Base-by-base conservation (phyloP, 2,329 filamentous ascomycete species). In the Claviceps monticola region DNA sequence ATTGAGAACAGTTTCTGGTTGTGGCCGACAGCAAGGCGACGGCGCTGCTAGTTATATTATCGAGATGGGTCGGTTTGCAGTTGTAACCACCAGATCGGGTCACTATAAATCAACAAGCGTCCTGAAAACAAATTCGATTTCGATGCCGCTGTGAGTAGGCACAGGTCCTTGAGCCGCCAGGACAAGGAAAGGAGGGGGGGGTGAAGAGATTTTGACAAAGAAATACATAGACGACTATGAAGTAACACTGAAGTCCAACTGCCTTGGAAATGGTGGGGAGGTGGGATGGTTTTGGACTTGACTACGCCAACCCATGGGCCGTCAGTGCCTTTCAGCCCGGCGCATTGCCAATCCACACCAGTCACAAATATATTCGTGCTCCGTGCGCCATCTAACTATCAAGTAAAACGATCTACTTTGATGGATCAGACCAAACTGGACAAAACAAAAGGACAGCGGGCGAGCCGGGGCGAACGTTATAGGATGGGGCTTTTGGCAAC, bases 251-350 rank as follows among this genome's bases (percentile, higher is more conserved):
- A 29, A 29, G 5, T 38, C 7, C 7, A 48, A 34, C 26, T 14
- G 36, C 5, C 29, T 21, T 41, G 8, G 13, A 34, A 52, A 48
- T 41, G 45, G 45, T 48, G 53, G 50, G 53, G 48, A 54, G 50
- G 48, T 14, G 29, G 48, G 50, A 41, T 51, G 45, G 53, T 54
- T 54, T 54, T 54, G 37, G 45, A 51, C 46, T 54, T 48, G 9
- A 26, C 23, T 26, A 7, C 6, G 11, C 36, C 8, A 23, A 37
- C 41, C 9, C 43, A 7, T 42, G 23, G 41, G 29, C 29, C 29
- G 11, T 34, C 29, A 34, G 29, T 29, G 26, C 26, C 26, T 9
- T 29, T 29, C 37, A 41, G 51, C 16, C 41, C 23, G 51, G 46
- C 37, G 21, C 44, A 21, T 38, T 26, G 46, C n/a, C 21, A n/a